Evolutionary conservation across 2,329 filamentous ascomycete species (phyloP).

Genomic region (Knufia fluminis): DNA sequence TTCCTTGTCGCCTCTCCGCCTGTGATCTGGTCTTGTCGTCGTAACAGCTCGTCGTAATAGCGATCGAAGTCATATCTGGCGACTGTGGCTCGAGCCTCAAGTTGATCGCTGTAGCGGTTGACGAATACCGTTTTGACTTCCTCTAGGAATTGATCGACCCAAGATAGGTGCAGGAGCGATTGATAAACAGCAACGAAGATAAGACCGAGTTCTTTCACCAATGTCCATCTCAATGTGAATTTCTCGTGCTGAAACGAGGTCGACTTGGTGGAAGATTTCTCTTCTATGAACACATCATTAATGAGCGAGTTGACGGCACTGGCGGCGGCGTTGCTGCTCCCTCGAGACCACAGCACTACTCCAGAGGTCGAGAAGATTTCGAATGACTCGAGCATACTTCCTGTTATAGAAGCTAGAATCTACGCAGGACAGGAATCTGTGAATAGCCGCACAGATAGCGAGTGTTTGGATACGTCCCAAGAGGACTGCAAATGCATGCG

Average conservation of each 20-base stretch:
- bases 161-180: constrained; percentile 85
- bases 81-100: constrained; percentile 69
- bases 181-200: constrained; percentile 98
- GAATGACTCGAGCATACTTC: constrained; percentile 82
- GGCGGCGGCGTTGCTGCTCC: constrained; percentile 68
- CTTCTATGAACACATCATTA: constrained; percentile 94
- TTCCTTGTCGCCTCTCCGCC: constrained; percentile 38
- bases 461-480: too few relatives aligned
- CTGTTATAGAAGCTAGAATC: neutral
- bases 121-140: constrained; percentile 90
- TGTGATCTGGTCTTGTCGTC: constrained; percentile 56
- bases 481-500: too few relatives aligned
- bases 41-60: constrained; percentile 89
- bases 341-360: constrained; percentile 91
- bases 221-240: constrained; percentile 89
- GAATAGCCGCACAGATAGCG: too few relatives aligned
- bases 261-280: constrained; percentile 60
- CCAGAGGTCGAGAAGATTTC: constrained; percentile 94
- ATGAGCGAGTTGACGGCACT: constrained; percentile 90
- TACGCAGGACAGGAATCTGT: too few relatives aligned
- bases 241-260: constrained; percentile 81
- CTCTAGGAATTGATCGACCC: constrained; percentile 94
- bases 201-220: constrained; percentile 81
- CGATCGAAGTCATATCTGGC: constrained; percentile 79
- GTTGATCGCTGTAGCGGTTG: constrained; percentile 77